These are phyloP conservation scores for Trichoderma koningii DNA, from an alignment of 2,329 filamentous ascomycete species.

Conservation along the genomic window DNA sequence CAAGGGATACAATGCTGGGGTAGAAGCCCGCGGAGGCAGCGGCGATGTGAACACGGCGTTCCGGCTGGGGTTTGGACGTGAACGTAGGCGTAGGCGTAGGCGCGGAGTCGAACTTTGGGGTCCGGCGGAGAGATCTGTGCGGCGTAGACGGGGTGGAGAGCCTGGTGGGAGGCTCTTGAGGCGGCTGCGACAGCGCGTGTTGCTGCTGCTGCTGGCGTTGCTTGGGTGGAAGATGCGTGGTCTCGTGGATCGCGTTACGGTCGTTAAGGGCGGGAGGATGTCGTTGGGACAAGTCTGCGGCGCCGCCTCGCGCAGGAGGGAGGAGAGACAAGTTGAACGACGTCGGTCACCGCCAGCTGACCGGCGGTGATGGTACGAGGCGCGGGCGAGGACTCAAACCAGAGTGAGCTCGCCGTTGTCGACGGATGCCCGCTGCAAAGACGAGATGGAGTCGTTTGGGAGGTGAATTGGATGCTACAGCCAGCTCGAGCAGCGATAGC, in stretches of 20 bases:
- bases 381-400: background rate
- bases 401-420: conserved; percentile 2
- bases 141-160: conserved; percentile 52
- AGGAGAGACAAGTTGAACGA: conserved; percentile 51
- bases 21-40: conserved; percentile 53
- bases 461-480: background rate
- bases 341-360: conserved; percentile 42
- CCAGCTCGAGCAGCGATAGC: background rate
- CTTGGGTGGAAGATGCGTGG: conserved; percentile 45
- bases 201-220: conserved; percentile 48
- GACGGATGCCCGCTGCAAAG: background rate
- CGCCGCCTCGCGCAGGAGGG: conserved; percentile 41
- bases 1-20: conserved; percentile 41
- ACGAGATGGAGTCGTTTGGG: background rate
- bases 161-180: conserved; percentile 45
- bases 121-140: conserved; percentile 52
- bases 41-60: conserved; percentile 47
- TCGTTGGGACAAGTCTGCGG: conserved; percentile 52
- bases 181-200: conserved; percentile 30
- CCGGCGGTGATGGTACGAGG: conserved; percentile 38
- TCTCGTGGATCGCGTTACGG: conserved; percentile 58
- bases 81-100: conserved; percentile 32
- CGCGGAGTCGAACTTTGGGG: conserved; percentile 52
- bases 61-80: conserved; percentile 41
- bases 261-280: conserved; percentile 49